Conservation (phyloP, 129 eudicot species). For the Ambrosia artemisiifolia region DNA sequence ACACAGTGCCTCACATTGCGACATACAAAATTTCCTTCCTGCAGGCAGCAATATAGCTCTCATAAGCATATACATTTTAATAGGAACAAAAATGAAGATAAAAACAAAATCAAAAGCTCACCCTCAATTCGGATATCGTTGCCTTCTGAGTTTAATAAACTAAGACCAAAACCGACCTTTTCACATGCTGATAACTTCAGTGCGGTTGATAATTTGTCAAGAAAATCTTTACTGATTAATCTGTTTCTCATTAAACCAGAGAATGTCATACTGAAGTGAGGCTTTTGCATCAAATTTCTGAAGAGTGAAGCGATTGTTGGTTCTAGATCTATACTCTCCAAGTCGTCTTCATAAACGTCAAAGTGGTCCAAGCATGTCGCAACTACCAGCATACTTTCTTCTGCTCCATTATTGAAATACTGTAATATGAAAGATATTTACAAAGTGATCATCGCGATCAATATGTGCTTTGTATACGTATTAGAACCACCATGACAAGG, state of each 20-base stretch:
- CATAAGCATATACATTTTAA: not conserved
- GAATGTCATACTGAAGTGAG: not conserved
- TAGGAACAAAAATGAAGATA: not conserved
- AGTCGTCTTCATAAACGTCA: not conserved
- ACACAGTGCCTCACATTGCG: conserved; percentile 45
- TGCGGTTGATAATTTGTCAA: conserved; percentile 45
- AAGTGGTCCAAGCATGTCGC: not conserved
- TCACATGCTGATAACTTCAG: conserved; percentile 49
- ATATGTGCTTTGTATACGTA: too few species aligned
- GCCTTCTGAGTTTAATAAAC: conserved; percentile 51
- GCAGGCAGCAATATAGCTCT: conserved; percentile 23
- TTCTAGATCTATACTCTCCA: not conserved
- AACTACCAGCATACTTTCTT: not conserved
- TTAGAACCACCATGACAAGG: too few species aligned
- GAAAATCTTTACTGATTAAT: not conserved
- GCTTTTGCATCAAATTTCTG: not conserved
- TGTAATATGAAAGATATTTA: not conserved
- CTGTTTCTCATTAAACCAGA: not conserved
- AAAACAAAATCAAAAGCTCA: conserved; percentile 14
- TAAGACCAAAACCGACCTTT: conserved; percentile 59
- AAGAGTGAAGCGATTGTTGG: not conserved
- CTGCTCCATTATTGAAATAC: not conserved
- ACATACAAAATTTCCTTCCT: conserved; percentile 66
- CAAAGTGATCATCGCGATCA: too few species aligned
- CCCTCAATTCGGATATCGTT: conserved; percentile 49